Evolutionary conservation across 202 grass and related monocot species (phyloP).

Genomic region (Zoysia matrella): DNA sequence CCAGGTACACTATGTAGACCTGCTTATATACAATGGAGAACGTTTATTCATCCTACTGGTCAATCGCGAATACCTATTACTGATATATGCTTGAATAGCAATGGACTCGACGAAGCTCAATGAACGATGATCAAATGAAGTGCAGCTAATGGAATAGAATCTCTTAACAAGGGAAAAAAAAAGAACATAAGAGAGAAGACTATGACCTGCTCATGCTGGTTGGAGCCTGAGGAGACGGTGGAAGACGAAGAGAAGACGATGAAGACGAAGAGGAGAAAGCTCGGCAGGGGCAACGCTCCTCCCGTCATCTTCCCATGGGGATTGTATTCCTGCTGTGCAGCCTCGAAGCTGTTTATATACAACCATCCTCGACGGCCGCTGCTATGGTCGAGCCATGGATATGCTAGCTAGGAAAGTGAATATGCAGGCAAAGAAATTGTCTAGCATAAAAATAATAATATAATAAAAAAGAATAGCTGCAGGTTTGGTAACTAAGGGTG

Average conservation of each 20-base stretch:
- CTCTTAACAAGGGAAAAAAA: not conserved
- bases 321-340: not conserved
- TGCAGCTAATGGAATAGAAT: no score
- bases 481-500: no score
- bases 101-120: no score
- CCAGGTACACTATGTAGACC: constrained; percentile 87
- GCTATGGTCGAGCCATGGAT: not conserved
- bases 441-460: no score
- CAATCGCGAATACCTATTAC: no score
- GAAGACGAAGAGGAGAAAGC: constrained; percentile 25
- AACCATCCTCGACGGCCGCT: no score
- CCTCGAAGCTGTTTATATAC: constrained; percentile 29
- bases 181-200: not conserved
- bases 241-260: constrained; percentile 28
- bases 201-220: constrained; percentile 54
- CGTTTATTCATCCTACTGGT: no score
- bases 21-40: constrained; percentile 18
- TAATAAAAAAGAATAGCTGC: no score
- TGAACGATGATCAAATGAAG: no score
- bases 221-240: constrained; percentile 30
- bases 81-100: no score
- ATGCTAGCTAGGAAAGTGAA: no score
- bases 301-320: constrained; percentile 28
- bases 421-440: no score
- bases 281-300: constrained; percentile 7